Base-by-base conservation (phyloP, 345 rosid genomes). In the Brassica nigra region DNA sequence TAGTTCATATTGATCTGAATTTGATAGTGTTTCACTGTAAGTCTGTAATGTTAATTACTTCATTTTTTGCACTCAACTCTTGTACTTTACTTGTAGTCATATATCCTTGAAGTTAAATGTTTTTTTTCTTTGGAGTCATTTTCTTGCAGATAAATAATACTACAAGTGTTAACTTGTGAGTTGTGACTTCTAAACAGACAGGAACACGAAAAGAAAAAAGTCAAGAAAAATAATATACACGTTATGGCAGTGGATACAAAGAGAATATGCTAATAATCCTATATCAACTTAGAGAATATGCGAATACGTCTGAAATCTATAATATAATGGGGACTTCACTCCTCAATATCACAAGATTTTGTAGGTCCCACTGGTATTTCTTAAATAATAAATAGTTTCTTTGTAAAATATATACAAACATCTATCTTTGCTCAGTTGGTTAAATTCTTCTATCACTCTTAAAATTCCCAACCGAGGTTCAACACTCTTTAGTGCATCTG, bases 221-320 rank as follows among this genome's bases (percentile, higher is more conserved):
- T 66, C 74, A 73, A 79, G 8, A 67, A 68, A 37, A 30, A 8
- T 2, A 73, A 67, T 2, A 47, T 15, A 66, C 82, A 74, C 69
- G 78, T 59, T 66, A 59, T 1, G 37, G 36, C 74, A 59, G 73
- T 10, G 82, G 9, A 79, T 61, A 34, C 59, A 57, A 31, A 27
- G 55, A 74, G 82, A 59, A 79, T 74, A 79, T 79, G 65, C 82
- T 34, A 23, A 57, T 65, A 66, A 20, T 10, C 37, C n/a, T n/a
- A 62, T 7, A 71, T 78, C 47, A 78, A 52, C 66, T 18, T 18
- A 16, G 33, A 64, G 59, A 71, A 78, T 78, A 78, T 78, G 76
- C 67, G 15, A 78, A 64, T 64, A 63, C 47, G 47, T 29, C 34
- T 1, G 23, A 36, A 70, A 15, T 18, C n/a, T n/a, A n/a, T n/a